A percentile compares a stretch with the other conserved stretches of the same genome.
Conservation (phyloP, 2,329 filamentous ascomycete genomes). For the Fusarium solani-melongenae region DNA sequence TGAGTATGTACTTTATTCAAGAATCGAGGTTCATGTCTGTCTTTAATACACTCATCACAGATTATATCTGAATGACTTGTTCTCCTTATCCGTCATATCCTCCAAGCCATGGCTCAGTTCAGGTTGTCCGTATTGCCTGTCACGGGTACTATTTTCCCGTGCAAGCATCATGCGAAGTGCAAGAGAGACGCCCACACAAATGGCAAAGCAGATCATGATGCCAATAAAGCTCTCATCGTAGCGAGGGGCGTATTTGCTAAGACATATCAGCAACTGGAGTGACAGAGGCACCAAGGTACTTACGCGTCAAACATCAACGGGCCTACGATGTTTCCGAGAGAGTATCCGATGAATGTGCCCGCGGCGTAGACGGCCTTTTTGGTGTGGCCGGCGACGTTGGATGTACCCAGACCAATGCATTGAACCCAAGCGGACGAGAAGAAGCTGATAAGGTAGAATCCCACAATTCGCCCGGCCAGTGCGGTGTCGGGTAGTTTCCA, state of each 20-base stretch:
- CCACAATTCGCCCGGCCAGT: slow-evolving; percentile 40
- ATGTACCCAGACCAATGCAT: slow-evolving; percentile 46
- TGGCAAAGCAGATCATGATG: slow-evolving; percentile 47
- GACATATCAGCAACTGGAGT: neutral
- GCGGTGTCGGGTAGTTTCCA: slow-evolving; percentile 40
- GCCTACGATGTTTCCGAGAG: slow-evolving; percentile 48
- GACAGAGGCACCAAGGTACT: neutral
- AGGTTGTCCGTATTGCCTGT: slow-evolving; percentile 45
- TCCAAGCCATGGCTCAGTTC: slow-evolving; percentile 51
- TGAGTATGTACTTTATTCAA: neutral
- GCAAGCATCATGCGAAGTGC: slow-evolving; percentile 43
- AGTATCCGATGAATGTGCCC: slow-evolving; percentile 48
- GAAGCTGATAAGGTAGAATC: slow-evolving; percentile 47
- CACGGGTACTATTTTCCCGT: slow-evolving; percentile 45
- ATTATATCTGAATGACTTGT: slow-evolving; percentile 34
- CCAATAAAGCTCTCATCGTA: slow-evolving; percentile 47
- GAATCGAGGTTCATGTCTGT: neutral
- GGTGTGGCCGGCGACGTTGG: slow-evolving; percentile 48
- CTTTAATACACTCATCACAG: neutral
- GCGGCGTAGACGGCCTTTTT: slow-evolving; percentile 47
- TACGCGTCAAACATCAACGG: slow-evolving; percentile 48
- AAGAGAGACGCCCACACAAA: slow-evolving; percentile 46
- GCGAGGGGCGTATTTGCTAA: slow-evolving; percentile 43
- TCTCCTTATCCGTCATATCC: slow-evolving; percentile 50
- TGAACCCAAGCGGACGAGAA: slow-evolving; percentile 46